phyloP scores from a whole-genome alignment of 2,329 filamentous ascomycete genomes.

The Pestalotiopsis sp. region DNA sequence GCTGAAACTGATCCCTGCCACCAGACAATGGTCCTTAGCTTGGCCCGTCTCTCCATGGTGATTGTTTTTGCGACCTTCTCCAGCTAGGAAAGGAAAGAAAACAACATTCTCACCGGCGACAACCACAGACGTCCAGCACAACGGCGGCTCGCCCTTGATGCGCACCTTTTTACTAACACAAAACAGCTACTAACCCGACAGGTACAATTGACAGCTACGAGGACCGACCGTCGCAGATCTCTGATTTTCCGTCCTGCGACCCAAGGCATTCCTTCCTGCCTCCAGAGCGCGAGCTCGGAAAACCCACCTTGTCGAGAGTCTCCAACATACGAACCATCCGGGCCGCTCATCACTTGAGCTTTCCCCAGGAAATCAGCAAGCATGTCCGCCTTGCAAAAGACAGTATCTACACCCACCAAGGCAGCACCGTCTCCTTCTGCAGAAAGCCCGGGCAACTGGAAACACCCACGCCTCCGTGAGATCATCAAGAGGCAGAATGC shows the following conservation, averaged over 20 bases:
- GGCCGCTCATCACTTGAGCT: neutral
- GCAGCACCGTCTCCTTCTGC: slow-evolving; percentile 30
- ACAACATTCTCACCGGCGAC: slow-evolving; percentile 9
- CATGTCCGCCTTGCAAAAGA: slow-evolving; percentile 38
- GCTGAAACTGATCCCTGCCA: neutral
- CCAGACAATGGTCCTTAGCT: neutral
- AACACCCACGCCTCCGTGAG: slow-evolving; percentile 85
- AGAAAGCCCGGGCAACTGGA: slow-evolving; percentile 79
- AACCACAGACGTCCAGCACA: neutral
- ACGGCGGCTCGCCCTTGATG: neutral
- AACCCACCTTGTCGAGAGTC: neutral
- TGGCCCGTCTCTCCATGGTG: neutral
- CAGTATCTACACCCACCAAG: slow-evolving; percentile 41
- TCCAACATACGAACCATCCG: neutral
- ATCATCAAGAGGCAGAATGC: slow-evolving; percentile 81
- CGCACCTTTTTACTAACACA: slow-evolving; percentile 7
- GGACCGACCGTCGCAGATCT: neutral
- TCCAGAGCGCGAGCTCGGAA: neutral
- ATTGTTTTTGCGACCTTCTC: slow-evolving; percentile 8
- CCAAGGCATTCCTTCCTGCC: neutral
- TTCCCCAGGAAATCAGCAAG: slow-evolving; percentile 3
- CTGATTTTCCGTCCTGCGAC: neutral
- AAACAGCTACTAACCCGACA: neutral
- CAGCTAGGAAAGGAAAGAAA: slow-evolving; percentile 5
- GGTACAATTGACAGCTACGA: neutral